A percentile compares a stretch with the other conserved stretches of the same genome.
Conservation (phyloP, 768 basidiomycete species). For the Boletus coccyginus region DNA sequence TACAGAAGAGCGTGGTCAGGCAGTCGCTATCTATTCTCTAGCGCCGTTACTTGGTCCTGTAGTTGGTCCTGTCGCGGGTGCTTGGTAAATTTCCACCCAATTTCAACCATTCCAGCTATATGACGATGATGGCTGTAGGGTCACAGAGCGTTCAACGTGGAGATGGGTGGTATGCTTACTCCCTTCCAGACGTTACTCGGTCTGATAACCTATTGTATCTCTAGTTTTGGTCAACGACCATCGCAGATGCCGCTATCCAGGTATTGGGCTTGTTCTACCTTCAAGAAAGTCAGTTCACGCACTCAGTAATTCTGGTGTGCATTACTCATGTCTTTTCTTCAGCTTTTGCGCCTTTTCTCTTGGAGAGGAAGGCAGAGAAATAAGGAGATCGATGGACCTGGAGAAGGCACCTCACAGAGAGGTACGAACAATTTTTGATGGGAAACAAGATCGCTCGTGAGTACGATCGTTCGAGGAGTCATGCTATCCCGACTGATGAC, state of each 20-base stretch:
- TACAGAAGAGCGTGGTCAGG: slow-evolving; percentile 60
- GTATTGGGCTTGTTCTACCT: slow-evolving; percentile 53
- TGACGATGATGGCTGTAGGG: slow-evolving; percentile 26
- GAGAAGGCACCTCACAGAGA: slow-evolving; percentile 41
- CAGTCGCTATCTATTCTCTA: slow-evolving; percentile 61
- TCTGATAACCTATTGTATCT: neutral
- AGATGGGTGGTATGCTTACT: slow-evolving; percentile 58
- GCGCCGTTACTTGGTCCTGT: slow-evolving; percentile 67
- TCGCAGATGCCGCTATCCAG: slow-evolving; percentile 55
- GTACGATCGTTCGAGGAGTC: slow-evolving; percentile 13
- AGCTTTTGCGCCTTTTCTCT: slow-evolving; percentile 31
- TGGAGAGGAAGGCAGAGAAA: slow-evolving; percentile 51
- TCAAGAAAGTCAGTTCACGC: slow-evolving; percentile 52
- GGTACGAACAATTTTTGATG: slow-evolving; percentile 50
- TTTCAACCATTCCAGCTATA: neutral
- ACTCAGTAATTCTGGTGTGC: neutral
- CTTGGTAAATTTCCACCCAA: slow-evolving; percentile 39
- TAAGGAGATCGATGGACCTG: slow-evolving; percentile 43
- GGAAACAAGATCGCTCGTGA: slow-evolving; percentile 40
- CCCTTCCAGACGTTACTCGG: neutral
- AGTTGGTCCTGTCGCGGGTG: slow-evolving; percentile 59
- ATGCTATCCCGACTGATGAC: neutral
- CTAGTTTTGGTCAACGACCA: slow-evolving; percentile 67
- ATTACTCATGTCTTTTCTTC: slow-evolving; percentile 13
- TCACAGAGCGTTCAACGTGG: slow-evolving; percentile 64